A percentile compares a stretch with the other conserved stretches of the same genome.
These are phyloP conservation scores for Heterobasidion parviporum DNA, from an alignment of 1,284 basidiomycete genomes.

Conservation along the genomic window DNA sequence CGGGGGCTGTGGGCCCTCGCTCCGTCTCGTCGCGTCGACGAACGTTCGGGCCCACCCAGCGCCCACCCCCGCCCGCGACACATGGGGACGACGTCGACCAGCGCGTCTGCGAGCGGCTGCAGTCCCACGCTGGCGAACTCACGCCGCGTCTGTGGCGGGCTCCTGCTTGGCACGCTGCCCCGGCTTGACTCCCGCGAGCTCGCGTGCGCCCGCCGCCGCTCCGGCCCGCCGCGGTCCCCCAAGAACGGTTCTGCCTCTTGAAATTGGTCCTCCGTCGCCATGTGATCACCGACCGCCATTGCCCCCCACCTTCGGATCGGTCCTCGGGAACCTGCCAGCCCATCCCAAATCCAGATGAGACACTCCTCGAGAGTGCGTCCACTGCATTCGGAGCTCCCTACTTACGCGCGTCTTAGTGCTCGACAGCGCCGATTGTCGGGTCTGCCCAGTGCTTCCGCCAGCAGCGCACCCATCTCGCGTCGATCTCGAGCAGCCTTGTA, in stretches of 20 bases:
- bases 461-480: no score
- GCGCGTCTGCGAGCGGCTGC: not conserved
- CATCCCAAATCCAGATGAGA: not conserved
- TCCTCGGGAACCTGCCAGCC: not conserved
- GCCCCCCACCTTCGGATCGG: not conserved
- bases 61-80: no score
- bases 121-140: constrained; percentile 2
- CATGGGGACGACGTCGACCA: no score
- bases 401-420: no score
- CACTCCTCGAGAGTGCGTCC: not conserved
- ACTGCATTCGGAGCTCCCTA: no score
- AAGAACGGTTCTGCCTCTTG: not conserved
- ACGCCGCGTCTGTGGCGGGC: not conserved
- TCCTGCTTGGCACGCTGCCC: not conserved
- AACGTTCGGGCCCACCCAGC: no score
- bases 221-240: not conserved
- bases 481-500: no score
- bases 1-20: no score
- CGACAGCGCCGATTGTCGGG: no score
- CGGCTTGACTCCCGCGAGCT: not conserved
- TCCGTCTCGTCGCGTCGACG: no score
- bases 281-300: not conserved
- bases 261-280: not conserved
- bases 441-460: no score
- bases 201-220: not conserved